These are phyloP conservation scores for Aspergillus sp. DNA, from an alignment of 2,329 filamentous ascomycete species.

Conservation along the genomic window DNA sequence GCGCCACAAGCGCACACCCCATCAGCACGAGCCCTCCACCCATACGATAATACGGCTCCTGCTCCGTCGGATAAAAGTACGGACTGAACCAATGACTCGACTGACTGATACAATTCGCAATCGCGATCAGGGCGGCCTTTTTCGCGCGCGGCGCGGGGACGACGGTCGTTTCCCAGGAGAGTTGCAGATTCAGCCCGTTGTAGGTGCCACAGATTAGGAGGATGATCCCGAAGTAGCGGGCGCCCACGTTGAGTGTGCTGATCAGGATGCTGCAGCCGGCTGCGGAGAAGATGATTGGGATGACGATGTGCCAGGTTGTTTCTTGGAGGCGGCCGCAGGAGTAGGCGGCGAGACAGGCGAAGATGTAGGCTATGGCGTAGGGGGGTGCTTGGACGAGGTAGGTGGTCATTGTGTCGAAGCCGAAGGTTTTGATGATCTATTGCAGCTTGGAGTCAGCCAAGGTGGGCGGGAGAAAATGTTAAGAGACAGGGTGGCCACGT, in stretches of 20 bases:
- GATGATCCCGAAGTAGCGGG: conserved; percentile 19
- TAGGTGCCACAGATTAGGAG: conserved; percentile 17
- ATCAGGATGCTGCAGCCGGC: conserved; percentile 16
- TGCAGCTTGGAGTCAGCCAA: no score
- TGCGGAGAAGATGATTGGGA: conserved; percentile 11
- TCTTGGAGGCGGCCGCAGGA: conserved; percentile 12
- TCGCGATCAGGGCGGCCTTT: conserved; percentile 19
- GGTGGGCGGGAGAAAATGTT: background rate
- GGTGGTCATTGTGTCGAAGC: conserved; percentile 13
- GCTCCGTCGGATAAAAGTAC: conserved; percentile 14
- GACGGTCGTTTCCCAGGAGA: conserved; percentile 21
- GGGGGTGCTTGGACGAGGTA: conserved; percentile 21
- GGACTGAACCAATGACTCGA: conserved; percentile 20
- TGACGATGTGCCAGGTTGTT: conserved; percentile 15
- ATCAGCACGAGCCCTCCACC: conserved; percentile 14
- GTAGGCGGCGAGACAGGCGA: conserved; percentile 1
- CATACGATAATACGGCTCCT: conserved; percentile 16
- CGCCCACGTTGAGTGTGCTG: conserved; percentile 15
- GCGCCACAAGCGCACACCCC: conserved; percentile 10
- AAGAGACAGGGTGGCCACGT: background rate
- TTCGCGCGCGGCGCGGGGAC: conserved; percentile 17
- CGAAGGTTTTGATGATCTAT: conserved; percentile 18
- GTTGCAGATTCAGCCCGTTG: conserved; percentile 19
- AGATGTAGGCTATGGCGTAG: conserved; percentile 17
- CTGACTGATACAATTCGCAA: conserved; percentile 20